Evolutionary conservation across 2,329 filamentous ascomycete genomes (phyloP), one percentile per base, ranked within the genome.

Genomic region (Fusarium tanahbumbuense): DNA sequence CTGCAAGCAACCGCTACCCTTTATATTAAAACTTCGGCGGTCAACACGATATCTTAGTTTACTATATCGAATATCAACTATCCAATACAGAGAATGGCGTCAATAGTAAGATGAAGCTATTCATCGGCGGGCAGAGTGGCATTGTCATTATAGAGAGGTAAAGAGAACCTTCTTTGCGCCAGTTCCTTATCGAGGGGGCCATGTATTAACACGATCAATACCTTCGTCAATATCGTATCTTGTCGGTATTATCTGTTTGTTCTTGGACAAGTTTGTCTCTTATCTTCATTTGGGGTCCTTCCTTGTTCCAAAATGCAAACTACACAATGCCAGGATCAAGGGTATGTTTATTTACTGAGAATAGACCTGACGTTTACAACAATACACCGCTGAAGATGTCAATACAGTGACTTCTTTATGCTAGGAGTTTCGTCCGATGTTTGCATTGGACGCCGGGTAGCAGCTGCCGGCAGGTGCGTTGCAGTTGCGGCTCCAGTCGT

Each of bases 401-500:
- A 37, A 37, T 18, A 11, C 16, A 11, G 6, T 37, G 4, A n/a
- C 10, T 37, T 6, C 18, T 37, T 18, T n/a, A 11, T n/a, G 2
- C 34, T n/a, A 10, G 10, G 1, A 37, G 34, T 37, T 37, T 37
- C 34, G 18, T n/a, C 34, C 34, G 2, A 12, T n/a, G 34, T 37
- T 37, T 37, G 34, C 6, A 37, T 37, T n/a, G 20, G 37, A 16
- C 23, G 16, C n/a, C 41, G 22, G 56, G 25, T 52, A 32, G 42
- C 55, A 65, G 34, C 55, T 42, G 41, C 22, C 47, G 52, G 64
- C 68, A 68, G 68, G 48, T 69, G 47, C 59, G 42, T 32, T 45
- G 40, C 68, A 48, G 68, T 56, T 45, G 40, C 68, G 42, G 68
- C 53, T 34, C 50, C 57, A 49, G 34, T 40, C 27, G 49, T 40